phyloP scores from a whole-genome alignment of 2,329 filamentous ascomycete species.

The Scorias spongiosa region DNA sequence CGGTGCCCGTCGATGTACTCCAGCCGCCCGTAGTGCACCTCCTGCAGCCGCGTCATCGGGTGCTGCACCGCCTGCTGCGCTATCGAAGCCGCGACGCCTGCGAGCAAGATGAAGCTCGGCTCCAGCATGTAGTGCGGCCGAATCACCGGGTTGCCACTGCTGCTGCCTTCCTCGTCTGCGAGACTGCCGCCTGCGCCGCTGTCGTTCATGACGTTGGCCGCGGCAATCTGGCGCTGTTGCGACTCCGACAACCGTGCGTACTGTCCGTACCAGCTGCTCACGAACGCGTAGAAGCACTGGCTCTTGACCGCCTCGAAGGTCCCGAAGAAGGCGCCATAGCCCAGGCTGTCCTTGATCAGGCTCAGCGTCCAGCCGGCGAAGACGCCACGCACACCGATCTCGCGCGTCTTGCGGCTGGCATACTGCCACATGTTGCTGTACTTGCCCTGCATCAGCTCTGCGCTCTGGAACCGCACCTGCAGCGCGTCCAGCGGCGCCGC shows the following conservation, averaged over 20 bases:
- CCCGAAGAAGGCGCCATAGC: conserved; percentile 57
- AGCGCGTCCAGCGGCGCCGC: conserved; percentile 64
- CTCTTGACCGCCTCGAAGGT: conserved; percentile 64
- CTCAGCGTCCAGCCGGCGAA: conserved; percentile 60
- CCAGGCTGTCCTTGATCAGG: conserved; percentile 53
- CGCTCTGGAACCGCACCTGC: conserved; percentile 54
- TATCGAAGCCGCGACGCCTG: conserved; percentile 53
- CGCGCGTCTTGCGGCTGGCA: conserved; percentile 48
- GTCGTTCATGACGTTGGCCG: conserved; percentile 6
- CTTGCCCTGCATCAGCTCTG: conserved; percentile 42
- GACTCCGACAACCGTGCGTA: conserved; percentile 19
- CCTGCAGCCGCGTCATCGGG: conserved; percentile 54
- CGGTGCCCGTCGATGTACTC: conserved; percentile 46
- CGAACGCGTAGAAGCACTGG: conserved; percentile 56
- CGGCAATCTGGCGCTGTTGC: conserved; percentile 17
- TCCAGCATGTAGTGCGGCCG: conserved; percentile 62
- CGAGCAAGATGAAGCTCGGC: conserved; percentile 53
- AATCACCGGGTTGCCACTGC: conserved; percentile 35
- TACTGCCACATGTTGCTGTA: conserved; percentile 63
- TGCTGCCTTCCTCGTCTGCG: not conserved
- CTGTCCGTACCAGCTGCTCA: conserved; percentile 52
- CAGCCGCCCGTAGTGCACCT: conserved; percentile 56
- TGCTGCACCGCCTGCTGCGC: conserved; percentile 56
- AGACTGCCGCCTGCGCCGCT: conserved; percentile 5
- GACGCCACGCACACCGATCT: conserved; percentile 56